These are phyloP conservation scores for Microcyclospora pomicola DNA, from an alignment of 2,329 filamentous ascomycete species.

Conservation along the genomic window DNA sequence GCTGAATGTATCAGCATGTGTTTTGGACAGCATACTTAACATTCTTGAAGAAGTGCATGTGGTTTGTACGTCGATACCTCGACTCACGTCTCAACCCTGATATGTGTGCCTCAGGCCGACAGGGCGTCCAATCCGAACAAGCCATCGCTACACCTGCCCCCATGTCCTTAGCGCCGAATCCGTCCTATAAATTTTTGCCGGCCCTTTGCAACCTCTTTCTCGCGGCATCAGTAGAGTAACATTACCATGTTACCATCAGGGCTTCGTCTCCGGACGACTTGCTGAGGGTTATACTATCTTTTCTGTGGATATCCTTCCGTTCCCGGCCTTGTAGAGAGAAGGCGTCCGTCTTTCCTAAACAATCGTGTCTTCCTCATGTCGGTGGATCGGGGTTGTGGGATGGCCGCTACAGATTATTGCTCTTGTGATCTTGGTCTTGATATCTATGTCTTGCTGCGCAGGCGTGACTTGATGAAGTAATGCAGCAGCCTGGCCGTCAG, in stretches of 20 bases:
- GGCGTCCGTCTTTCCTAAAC: constrained; percentile 14
- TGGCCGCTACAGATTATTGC: constrained; percentile 9
- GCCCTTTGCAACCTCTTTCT: constrained; percentile 6
- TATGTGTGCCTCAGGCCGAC: too few species aligned
- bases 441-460: too few species aligned
- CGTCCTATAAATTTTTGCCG: not conserved
- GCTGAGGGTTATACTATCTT: constrained; percentile 14
- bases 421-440: too few species aligned
- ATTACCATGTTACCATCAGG: constrained; percentile 9
- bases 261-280: constrained; percentile 12
- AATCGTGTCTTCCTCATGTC: constrained; percentile 9
- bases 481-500: too few species aligned
- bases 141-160: too few species aligned
- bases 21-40: too few species aligned
- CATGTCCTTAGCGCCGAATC: not conserved
- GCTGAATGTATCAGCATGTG: too few species aligned
- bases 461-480: too few species aligned
- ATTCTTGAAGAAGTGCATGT: too few species aligned
- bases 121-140: too few species aligned
- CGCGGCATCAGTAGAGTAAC: constrained; percentile 13
- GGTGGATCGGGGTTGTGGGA: constrained; percentile 14
- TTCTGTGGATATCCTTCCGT: constrained; percentile 13
- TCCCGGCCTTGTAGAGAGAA: constrained; percentile 15
- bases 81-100: too few species aligned
- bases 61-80: too few species aligned